Percentiles rank a stretch among this genome's conserved stretches.
phyloP scores from a whole-genome alignment of 495 filamentous ascomycete species.

The Diplogelasinospora grovesii region DNA sequence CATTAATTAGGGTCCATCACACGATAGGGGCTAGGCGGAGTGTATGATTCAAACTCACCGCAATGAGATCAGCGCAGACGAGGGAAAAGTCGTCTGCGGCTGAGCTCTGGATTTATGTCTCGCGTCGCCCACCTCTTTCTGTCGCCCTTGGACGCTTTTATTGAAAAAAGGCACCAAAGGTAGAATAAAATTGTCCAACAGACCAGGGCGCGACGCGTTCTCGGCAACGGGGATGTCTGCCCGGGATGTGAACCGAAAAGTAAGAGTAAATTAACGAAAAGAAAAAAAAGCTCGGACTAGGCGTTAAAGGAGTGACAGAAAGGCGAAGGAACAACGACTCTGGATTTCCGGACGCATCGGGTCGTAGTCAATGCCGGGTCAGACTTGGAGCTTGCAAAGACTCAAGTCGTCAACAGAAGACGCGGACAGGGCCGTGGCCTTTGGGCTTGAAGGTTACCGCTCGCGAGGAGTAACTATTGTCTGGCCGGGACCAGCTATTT shows the following conservation, averaged over 20 bases:
- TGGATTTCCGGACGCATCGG: constrained; percentile 23
- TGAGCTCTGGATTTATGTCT: constrained; percentile 37
- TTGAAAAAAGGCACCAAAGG: not conserved
- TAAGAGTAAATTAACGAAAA: constrained; percentile 18
- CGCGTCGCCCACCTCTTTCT: constrained; percentile 13
- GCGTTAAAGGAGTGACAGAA: constrained; percentile 33
- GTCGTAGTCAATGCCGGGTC: constrained; percentile 12
- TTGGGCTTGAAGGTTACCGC: constrained; percentile 8
- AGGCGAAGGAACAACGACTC: constrained; percentile 19
- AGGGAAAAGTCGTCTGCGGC: constrained; percentile 46
- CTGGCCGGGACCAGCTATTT: constrained; percentile 10
- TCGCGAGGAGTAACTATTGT: constrained; percentile 12
- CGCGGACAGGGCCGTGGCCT: constrained; percentile 20
- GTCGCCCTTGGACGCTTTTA: not conserved
- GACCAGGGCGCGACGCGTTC: constrained; percentile 35
- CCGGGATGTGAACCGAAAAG: constrained; percentile 13
- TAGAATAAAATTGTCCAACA: constrained; percentile 7
- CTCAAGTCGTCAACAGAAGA: constrained; percentile 20
- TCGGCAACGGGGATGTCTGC: constrained; percentile 10
- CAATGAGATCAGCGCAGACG: constrained; percentile 52
- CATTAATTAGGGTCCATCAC: not conserved
- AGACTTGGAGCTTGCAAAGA: constrained; percentile 7
- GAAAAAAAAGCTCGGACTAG: constrained; percentile 13
- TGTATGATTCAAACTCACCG: constrained; percentile 31
- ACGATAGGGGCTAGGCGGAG: not conserved